Percentiles rank a stretch among this genome's conserved stretches.
These are phyloP conservation scores for Trichosporon sp. DNA, from an alignment of 1,284 basidiomycete genomes.

Conservation along the genomic window DNA sequence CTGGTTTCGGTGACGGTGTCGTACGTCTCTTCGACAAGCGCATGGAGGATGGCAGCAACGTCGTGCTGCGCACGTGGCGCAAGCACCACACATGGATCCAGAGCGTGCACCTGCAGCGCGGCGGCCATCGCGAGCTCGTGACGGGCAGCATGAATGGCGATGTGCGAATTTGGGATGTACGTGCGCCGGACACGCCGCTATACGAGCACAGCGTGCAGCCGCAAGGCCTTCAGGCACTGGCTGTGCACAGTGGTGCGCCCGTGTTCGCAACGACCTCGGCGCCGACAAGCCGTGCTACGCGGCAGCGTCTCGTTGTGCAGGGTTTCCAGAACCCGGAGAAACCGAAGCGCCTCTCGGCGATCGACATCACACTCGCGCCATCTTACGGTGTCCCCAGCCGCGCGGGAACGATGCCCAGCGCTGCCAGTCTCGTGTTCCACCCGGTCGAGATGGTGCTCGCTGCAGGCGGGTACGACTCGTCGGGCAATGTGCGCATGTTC, in stretches of 20 bases:
- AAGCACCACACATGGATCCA: constrained; percentile 91
- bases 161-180: constrained; percentile 89
- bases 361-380: constrained; percentile 47
- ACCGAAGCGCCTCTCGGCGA: constrained; percentile 44
- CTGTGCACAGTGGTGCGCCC: constrained; percentile 80
- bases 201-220: constrained; percentile 70
- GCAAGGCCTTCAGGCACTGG: constrained; percentile 78
- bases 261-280: constrained; percentile 74
- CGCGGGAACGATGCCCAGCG: constrained; percentile 49
- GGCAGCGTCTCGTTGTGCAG: constrained; percentile 53
- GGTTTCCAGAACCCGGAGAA: constrained; percentile 48
- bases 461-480: constrained; percentile 53
- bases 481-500: constrained; percentile 53
- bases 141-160: constrained; percentile 93
- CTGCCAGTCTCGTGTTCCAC: constrained; percentile 55
- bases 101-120: constrained; percentile 83
- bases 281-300: constrained; percentile 40
- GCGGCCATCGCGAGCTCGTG: constrained; percentile 71
- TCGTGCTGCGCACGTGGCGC: constrained; percentile 72
- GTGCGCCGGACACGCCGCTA: constrained; percentile 67
- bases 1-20: constrained; percentile 90
- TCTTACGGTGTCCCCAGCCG: constrained; percentile 33
- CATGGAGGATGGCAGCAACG: constrained; percentile 77
- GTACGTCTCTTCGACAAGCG: constrained; percentile 91
- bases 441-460: constrained; percentile 56